Percentiles rank a stretch among this genome's conserved stretches.
Evolutionary conservation across 2,329 filamentous ascomycete species (phyloP).

Genomic region (Aspergillus ruber): DNA sequence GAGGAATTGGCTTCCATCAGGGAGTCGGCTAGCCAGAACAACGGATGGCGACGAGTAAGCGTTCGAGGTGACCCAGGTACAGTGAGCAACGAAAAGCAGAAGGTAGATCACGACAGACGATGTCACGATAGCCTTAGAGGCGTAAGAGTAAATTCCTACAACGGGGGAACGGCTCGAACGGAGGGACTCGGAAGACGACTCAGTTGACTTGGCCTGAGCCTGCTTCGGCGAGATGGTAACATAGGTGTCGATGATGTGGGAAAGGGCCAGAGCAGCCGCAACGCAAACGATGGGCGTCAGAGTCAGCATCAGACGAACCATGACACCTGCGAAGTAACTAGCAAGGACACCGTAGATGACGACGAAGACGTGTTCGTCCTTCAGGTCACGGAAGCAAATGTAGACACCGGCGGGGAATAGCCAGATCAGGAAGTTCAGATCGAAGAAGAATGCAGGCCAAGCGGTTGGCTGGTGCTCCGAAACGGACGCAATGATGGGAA

Average conservation of each 20-base stretch:
- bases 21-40: conserved; percentile 83
- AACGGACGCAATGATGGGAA: conserved; percentile 98
- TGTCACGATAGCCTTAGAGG: conserved; percentile 75
- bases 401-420: conserved; percentile 98
- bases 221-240: conserved; percentile 60
- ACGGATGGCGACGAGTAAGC: conserved; percentile 98
- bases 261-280: conserved; percentile 80
- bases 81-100: conserved; percentile 90
- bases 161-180: conserved; percentile 65
- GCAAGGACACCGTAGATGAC: conserved; percentile 95
- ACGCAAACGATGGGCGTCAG: conserved; percentile 95
- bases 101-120: conserved; percentile 70
- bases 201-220: conserved; percentile 38
- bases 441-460: conserved; percentile 99
- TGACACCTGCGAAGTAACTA: conserved; percentile 97
- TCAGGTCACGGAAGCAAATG: conserved; percentile 89
- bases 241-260: conserved; percentile 82
- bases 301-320: conserved; percentile 98
- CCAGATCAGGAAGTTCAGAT: conserved; percentile 97
- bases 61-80: conserved; percentile 98
- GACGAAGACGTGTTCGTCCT: conserved; percentile 95
- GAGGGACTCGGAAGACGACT: conserved; percentile 42
- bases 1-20: conserved; percentile 94
- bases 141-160: conserved; percentile 73
- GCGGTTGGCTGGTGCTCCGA: conserved; percentile 98